Base-by-base conservation (phyloP, 306 rosid genomes). In the Hippophae gyantsensis region DNA sequence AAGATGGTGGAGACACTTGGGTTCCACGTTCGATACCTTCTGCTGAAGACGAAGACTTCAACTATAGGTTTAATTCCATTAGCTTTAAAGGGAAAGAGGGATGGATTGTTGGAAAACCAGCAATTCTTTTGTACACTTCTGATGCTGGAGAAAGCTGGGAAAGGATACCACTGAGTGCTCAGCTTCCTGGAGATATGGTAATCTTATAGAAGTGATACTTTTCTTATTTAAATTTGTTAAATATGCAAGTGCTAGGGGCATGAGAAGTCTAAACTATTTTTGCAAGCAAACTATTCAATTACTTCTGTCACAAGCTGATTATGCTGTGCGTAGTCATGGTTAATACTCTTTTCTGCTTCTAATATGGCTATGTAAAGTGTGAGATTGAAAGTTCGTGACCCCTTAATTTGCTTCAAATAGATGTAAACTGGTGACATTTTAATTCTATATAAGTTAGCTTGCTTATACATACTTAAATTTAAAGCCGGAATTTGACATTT, bases 101-200 rank as follows among this genome's bases (percentile, higher is more conserved):
- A 5, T 92, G 98, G 95, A 92, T 92, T 32, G 92, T 92, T 9
- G 98, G 98, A 8, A 87, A 92, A 23, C 98, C 98, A 60, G 81
- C 95, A 18, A 87, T 92, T 68, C 80, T 92, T 9, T 66, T 92
- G 79, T 76, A 86, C 77, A 92, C 98, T 62, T 69, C 88, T 51
- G 84, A 92, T 81, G 79, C 95, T 38, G 98, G 98, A 59, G 86
- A 85, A 7, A 85, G 79, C 71, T 92, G 98, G 98, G 84, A 81
- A 64, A 73, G 96, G 65, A 92, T 92, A 54, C 96, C 98, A 9
- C 89, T 92, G 9, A 92, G 98, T 66, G 56, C 78, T 63, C 75
- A 87, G 62, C 96, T 92, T 73, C 98, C 98, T 3, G 98, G 98
- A 46, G 96, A 92, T 76, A 81, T 87, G 83, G 98, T 92, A 74